These are phyloP conservation scores for Alternaria conjuncta DNA, from an alignment of 2,329 filamentous ascomycete species.

Conservation along the genomic window DNA sequence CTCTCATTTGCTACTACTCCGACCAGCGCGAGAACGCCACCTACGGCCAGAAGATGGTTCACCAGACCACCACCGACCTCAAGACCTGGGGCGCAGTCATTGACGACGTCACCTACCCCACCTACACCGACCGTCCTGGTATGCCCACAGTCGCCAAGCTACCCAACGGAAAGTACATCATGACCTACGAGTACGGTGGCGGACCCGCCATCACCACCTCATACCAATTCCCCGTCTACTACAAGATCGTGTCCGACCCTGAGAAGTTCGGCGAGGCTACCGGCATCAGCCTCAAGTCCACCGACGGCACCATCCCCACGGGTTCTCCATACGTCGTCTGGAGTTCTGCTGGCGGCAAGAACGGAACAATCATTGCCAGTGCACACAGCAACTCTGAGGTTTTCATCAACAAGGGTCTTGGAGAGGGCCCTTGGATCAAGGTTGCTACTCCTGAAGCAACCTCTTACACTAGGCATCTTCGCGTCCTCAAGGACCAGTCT, in stretches of 20 bases:
- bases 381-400: constrained; percentile 51
- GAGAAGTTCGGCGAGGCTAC: constrained; percentile 54
- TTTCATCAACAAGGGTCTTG: constrained; percentile 57
- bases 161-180: constrained; percentile 66
- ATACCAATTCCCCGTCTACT: constrained; percentile 60
- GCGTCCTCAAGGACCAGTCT: constrained; percentile 51
- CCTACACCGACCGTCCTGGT: constrained; percentile 69
- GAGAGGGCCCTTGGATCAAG: constrained; percentile 55
- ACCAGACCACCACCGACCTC: constrained; percentile 67
- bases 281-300: constrained; percentile 52
- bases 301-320: constrained; percentile 54
- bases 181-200: constrained; percentile 69
- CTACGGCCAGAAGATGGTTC: constrained; percentile 72
- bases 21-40: constrained; percentile 69
- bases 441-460: constrained; percentile 49
- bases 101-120: constrained; percentile 68
- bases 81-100: constrained; percentile 65
- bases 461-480: constrained; percentile 57
- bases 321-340: constrained; percentile 61
- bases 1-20: constrained; percentile 72
- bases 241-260: constrained; percentile 57
- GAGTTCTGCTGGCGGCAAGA: constrained; percentile 55
- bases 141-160: constrained; percentile 70
- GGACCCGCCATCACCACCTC: constrained; percentile 41
- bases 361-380: constrained; percentile 59